Conservation (phyloP, 208 protist species). For the Leishmania tarentolae region DNA sequence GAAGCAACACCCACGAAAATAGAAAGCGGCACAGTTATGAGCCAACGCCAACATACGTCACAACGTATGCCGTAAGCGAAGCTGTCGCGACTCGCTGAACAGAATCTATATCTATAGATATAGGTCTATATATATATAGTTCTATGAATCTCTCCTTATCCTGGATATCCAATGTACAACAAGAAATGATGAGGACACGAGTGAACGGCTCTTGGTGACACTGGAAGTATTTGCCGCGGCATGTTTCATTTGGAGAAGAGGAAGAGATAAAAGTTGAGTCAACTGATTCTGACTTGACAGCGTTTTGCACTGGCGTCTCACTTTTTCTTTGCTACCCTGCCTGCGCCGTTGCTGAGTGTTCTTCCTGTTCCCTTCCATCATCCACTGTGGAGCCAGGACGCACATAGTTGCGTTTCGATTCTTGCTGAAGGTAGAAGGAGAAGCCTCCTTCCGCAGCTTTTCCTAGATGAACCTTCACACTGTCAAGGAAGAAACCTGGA, state of each 20-base stretch:
- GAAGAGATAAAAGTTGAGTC: neutral
- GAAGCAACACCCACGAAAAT: neutral
- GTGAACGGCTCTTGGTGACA: neutral
- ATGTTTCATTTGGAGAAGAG: neutral
- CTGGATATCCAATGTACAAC: neutral
- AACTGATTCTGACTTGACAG: neutral
- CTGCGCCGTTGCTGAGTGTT: neutral
- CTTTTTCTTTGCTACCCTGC: neutral
- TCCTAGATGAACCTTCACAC: neutral
- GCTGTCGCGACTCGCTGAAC: neutral
- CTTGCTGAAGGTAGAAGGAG: neutral
- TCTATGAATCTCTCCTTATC: neutral
- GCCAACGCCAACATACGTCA: neutral
- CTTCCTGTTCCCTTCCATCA: neutral
- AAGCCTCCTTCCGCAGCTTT: neutral
- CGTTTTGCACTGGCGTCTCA: neutral
- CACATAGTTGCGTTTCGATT: neutral
- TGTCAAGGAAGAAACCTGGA: neutral
- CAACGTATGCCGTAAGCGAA: neutral
- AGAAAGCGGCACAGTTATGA: neutral
- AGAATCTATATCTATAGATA: too few relatives aligned
- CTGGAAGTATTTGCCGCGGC: neutral
- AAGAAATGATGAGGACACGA: neutral
- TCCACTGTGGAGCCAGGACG: neutral
- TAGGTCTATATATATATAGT: too few relatives aligned